A percentile compares a stretch with the other conserved stretches of the same genome.
These are phyloP conservation scores for Phytophthora hybrid DNA, from an alignment of 352 stramenopile species.

Conservation along the genomic window DNA sequence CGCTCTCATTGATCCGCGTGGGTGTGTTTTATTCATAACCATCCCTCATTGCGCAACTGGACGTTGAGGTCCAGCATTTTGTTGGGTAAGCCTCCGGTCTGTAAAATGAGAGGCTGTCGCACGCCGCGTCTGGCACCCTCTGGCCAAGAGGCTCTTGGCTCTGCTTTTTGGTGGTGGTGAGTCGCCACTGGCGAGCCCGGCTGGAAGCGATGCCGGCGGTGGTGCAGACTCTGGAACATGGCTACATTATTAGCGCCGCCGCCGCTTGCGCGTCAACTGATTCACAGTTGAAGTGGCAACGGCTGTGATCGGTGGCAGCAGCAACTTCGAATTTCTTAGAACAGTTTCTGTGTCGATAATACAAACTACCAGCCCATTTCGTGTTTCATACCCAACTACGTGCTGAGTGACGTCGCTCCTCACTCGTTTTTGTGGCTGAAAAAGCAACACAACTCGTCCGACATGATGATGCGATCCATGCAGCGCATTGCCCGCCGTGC, in stretches of 20 bases:
- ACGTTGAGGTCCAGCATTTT: slow-evolving; percentile 16
- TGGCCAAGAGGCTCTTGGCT: background rate
- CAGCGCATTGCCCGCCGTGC: slow-evolving; percentile 51
- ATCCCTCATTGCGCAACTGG: slow-evolving; percentile 26
- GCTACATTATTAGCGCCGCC: background rate
- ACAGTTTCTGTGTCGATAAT: background rate
- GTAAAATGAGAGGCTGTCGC: slow-evolving; percentile 23
- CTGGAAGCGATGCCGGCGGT: slow-evolving; percentile 11
- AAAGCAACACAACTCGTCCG: slow-evolving; percentile 12
- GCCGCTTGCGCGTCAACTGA: background rate
- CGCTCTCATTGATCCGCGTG: too few species aligned
- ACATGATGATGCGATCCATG: slow-evolving; percentile 62
- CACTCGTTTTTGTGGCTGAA: slow-evolving; percentile 39
- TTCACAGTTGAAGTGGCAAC: slow-evolving; percentile 18
- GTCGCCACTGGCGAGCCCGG: too few species aligned
- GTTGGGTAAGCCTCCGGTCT: slow-evolving; percentile 4
- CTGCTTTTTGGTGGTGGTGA: slow-evolving; percentile 19
- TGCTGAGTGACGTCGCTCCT: slow-evolving; percentile 3
- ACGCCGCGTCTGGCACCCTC: slow-evolving; percentile 12
- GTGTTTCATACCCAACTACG: slow-evolving; percentile 17
- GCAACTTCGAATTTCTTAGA: background rate
- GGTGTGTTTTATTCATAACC: too few species aligned
- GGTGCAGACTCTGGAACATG: background rate
- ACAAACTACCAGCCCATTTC: background rate
- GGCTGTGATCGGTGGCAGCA: slow-evolving; percentile 8